Conservation (phyloP, 805 yeast species). For the Ogataea paradorogensis region DNA sequence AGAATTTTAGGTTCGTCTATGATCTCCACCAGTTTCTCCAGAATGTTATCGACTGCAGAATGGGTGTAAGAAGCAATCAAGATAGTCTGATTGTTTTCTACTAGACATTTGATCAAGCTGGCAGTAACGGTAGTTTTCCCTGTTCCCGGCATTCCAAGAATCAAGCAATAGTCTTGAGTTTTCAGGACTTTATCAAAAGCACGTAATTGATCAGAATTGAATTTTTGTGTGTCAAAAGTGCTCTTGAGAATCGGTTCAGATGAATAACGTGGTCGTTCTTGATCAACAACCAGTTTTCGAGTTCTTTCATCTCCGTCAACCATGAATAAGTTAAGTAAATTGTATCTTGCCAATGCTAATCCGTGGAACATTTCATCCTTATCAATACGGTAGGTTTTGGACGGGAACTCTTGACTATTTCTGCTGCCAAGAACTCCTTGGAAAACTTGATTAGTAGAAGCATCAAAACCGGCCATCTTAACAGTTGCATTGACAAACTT, state of each 20-base stretch:
- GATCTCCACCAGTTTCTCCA: conserved; percentile 57
- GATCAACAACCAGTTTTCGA: conserved; percentile 52
- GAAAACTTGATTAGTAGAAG: conserved; percentile 45
- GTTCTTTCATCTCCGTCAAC: conserved; percentile 42
- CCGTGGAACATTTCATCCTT: conserved; percentile 76
- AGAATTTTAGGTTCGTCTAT: conserved; percentile 48
- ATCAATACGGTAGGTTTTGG: conserved; percentile 61
- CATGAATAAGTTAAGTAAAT: conserved; percentile 65
- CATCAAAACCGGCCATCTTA: conserved; percentile 42
- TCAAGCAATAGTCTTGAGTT: conserved; percentile 72
- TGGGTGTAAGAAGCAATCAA: conserved; percentile 86
- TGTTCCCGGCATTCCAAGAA: conserved; percentile 98
- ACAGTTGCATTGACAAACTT: conserved; percentile 42
- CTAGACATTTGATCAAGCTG: conserved; percentile 61
- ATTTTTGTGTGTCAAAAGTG: conserved; percentile 24
- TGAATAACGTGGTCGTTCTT: conserved; percentile 43
- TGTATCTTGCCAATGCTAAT: conserved; percentile 72
- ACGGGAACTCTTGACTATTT: conserved; percentile 11
- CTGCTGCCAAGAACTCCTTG: conserved; percentile 41
- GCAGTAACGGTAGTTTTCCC: conserved; percentile 93
- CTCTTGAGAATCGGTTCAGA: conserved; percentile 23
- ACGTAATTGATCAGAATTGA: conserved; percentile 67
- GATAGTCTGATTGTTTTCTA: conserved; percentile 60
- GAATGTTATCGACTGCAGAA: conserved; percentile 92
- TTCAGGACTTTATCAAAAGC: conserved; percentile 67